phyloP scores from a whole-genome alignment of 495 filamentous ascomycete species.

The Elasticomyces elasticus region DNA sequence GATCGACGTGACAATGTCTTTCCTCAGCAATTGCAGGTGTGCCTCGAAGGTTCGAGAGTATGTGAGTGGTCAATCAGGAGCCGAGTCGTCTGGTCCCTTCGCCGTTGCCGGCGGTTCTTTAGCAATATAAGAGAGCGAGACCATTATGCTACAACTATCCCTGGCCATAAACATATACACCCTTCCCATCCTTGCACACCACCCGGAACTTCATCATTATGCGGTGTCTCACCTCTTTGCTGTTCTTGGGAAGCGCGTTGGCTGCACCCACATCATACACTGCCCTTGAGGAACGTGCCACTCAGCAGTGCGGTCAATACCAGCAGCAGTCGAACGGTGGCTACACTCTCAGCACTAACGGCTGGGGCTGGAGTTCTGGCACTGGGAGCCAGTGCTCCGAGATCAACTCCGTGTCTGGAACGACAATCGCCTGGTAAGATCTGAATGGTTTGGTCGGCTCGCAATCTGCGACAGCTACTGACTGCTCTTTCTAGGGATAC shows the following conservation, averaged over 20 bases:
- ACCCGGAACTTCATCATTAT: not conserved
- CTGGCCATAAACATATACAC: not conserved
- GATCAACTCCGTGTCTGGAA: constrained; percentile 8
- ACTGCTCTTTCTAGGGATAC: constrained; percentile 13
- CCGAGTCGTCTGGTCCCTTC: not conserved
- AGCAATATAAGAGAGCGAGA: not conserved
- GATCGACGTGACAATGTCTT: not conserved
- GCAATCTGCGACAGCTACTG: no score
- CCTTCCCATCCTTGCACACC: not conserved
- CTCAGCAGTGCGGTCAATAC: constrained; percentile 7
- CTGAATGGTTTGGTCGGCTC: no score
- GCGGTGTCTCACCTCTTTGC: not conserved
- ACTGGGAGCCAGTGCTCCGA: constrained; percentile 14
- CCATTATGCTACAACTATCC: not conserved
- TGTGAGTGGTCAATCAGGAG: not conserved
- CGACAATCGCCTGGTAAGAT: no score
- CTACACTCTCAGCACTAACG: constrained; percentile 14
- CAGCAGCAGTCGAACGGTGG: not conserved
- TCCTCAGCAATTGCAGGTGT: not conserved
- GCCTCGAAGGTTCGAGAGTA: not conserved
- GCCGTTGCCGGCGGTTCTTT: not conserved
- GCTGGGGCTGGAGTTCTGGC: constrained; percentile 8
- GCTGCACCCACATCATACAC: constrained; percentile 4
- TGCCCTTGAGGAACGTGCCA: constrained; percentile 4
- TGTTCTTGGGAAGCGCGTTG: not conserved